Evolutionary conservation across 2,329 filamentous ascomycete species (phyloP), one percentile per base, ranked within the genome.

Genomic region (Xylaria hypoxylon): DNA sequence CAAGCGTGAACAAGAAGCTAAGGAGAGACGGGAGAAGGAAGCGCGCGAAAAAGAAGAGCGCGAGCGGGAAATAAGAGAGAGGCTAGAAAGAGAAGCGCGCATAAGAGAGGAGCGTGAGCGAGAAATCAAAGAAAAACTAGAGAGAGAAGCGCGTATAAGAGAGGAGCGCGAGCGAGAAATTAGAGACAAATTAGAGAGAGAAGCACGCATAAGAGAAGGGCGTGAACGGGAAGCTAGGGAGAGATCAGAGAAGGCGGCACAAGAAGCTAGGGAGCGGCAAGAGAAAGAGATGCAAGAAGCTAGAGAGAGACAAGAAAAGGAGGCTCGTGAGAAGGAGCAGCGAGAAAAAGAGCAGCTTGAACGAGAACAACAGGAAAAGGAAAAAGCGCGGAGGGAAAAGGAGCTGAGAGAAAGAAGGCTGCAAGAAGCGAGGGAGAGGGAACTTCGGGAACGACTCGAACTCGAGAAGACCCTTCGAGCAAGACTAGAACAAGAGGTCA

Each of bases 231-330:
- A 62, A 62, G 62, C 59, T 13, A 59, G 22, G 65, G 77, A 77
- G 51, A 80, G 64, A 65, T 73, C 74, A 65, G 80, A 79, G 70
- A 79, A 75, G 50, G 80, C 79, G 65, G 70, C 73, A n/a, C n/a
- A n/a, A 38, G 76, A 77, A 68, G 70, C 74, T 78, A 64, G 78
- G 74, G 62, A 79, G 65, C 76, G 70, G 59, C 73, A 67, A 73
- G 71, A 33, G 83, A 84, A 71, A 83, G 80, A 70, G 81, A 81
- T 51, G 76, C 85, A 66, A 78, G 85, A 62, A 62, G 62, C 59
- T 13, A 59, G 22, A 66, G 77, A 77, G 51, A 80, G 64, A 65
- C 73, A 74, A 65, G 80, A 79, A 70, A 79, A 75, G 50, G 80
- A 79, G 65, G 70, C 73, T 70, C 73, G 72, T 63, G 69, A 74